A percentile compares a stretch with the other conserved stretches of the same genome.
Evolutionary conservation across 2,329 filamentous ascomycete species (phyloP).

Genomic region (Elsinoe batatas): DNA sequence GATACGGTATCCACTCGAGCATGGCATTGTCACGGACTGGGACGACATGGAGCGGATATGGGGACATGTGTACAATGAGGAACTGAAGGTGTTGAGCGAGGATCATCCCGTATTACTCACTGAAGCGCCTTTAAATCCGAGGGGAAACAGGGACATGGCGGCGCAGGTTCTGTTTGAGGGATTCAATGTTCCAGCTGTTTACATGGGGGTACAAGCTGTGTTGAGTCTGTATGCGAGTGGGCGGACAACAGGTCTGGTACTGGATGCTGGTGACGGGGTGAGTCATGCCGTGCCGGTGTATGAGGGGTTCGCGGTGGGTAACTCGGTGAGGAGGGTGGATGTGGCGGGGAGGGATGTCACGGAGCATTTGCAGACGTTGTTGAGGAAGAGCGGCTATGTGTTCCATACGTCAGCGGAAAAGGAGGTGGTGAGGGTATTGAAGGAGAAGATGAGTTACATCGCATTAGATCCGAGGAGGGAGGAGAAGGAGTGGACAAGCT

Average conservation of each 20-base stretch:
- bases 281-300: conserved; percentile 97
- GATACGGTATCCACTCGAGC: conserved; percentile 90
- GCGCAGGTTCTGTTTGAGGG: conserved; percentile 98
- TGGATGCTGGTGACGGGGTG: conserved; percentile 91
- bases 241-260: conserved; percentile 87
- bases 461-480: conserved; percentile 84
- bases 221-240: conserved; percentile 93
- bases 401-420: conserved; percentile 99
- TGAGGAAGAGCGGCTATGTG: conserved; percentile 85
- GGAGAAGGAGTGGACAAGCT: conserved; percentile 83
- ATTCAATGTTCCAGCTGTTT: conserved; percentile 93
- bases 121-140: conserved; percentile 89
- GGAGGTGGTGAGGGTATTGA: conserved; percentile 95
- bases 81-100: conserved; percentile 92
- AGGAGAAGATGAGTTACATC: conserved; percentile 89
- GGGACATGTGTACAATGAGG: conserved; percentile 94
- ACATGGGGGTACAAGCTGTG: conserved; percentile 94
- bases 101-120: conserved; percentile 97
- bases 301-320: conserved; percentile 93
- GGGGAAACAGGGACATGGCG: conserved; percentile 89
- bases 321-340: conserved; percentile 89
- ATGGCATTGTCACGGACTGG: conserved; percentile 98
- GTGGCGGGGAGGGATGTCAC: conserved; percentile 94
- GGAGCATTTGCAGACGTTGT: conserved; percentile 80
- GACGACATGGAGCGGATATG: conserved; percentile 99